These are phyloP conservation scores for Laburnicola sp. DNA, from an alignment of 2,329 filamentous ascomycete genomes.

Conservation along the genomic window DNA sequence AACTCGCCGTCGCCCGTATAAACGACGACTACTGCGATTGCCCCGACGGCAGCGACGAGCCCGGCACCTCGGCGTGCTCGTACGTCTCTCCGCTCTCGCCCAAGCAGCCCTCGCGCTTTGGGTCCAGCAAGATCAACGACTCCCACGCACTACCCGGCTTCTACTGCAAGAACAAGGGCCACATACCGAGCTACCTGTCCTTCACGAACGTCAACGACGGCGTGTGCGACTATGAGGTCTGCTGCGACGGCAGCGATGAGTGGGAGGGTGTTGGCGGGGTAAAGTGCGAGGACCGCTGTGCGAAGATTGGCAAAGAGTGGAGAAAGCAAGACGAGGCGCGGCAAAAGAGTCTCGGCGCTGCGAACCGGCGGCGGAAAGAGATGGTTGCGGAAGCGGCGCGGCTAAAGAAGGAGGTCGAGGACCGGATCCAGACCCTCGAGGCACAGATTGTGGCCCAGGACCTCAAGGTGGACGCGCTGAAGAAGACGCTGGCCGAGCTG, in stretches of 20 bases:
- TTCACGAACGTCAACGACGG: constrained; percentile 93
- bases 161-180: constrained; percentile 94
- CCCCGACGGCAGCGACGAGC: constrained; percentile 95
- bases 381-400: constrained; percentile 72
- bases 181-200: constrained; percentile 79
- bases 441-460: constrained; percentile 69
- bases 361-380: constrained; percentile 71
- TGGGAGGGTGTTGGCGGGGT: constrained; percentile 75
- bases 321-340: constrained; percentile 71
- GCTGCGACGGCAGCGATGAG: constrained; percentile 94
- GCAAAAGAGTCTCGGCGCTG: constrained; percentile 69
- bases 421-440: constrained; percentile 66
- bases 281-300: constrained; percentile 84
- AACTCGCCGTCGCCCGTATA: constrained; percentile 69
- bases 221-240: constrained; percentile 91
- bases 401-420: constrained; percentile 67
- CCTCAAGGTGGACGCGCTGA: constrained; percentile 68
- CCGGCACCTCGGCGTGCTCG: constrained; percentile 89
- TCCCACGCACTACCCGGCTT: constrained; percentile 81
- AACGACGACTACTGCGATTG: constrained; percentile 99
- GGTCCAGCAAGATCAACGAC: constrained; percentile 63
- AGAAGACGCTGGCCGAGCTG: constrained; percentile 71
- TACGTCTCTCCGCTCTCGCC: constrained; percentile 80
- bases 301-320: constrained; percentile 85
- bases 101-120: constrained; percentile 62